Conservation (phyloP, 805 yeast genomes). For the Blastobotrys peoriensis region DNA sequence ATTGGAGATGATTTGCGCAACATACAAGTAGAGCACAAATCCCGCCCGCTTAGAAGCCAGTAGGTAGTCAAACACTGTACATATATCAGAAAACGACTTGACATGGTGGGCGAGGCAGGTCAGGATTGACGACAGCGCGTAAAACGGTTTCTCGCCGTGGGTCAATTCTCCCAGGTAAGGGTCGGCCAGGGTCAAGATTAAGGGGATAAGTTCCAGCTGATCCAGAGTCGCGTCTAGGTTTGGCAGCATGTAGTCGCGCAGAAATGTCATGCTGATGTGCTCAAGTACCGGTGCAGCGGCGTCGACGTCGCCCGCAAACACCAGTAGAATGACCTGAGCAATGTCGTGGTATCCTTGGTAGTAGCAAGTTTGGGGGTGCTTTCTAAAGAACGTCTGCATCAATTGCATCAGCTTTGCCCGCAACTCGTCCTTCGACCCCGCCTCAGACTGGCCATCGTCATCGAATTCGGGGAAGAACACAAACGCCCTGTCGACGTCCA, state of each 20-base stretch:
- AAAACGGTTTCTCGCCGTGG: constrained; percentile 49
- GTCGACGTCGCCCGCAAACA: constrained; percentile 34
- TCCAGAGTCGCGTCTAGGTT: constrained; percentile 59
- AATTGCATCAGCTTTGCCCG: constrained; percentile 38
- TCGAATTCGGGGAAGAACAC: constrained; percentile 34
- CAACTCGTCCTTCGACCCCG: constrained; percentile 27
- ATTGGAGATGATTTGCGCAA: constrained; percentile 43
- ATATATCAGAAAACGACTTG: constrained; percentile 41
- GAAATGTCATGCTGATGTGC: constrained; percentile 48
- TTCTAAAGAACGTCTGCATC: constrained; percentile 51
- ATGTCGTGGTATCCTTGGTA: constrained; percentile 95
- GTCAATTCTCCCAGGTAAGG: constrained; percentile 31
- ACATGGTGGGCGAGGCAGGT: constrained; percentile 76
- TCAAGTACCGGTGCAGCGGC: constrained; percentile 40
- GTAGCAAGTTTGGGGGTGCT: constrained; percentile 58
- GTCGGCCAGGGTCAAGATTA: constrained; percentile 48
- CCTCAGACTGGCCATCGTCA: constrained; percentile 4
- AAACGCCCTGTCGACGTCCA: constrained; percentile 75
- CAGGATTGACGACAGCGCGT: constrained; percentile 68
- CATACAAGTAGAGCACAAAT: constrained; percentile 55
- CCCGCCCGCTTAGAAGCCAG: constrained; percentile 51
- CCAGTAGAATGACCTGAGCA: constrained; percentile 57
- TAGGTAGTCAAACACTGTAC: constrained; percentile 63
- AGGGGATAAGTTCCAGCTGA: constrained; percentile 62
- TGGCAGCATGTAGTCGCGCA: constrained; percentile 83